Base-by-base conservation (phyloP, 768 basidiomycete species). In the Leccinum subtestaceum region DNA sequence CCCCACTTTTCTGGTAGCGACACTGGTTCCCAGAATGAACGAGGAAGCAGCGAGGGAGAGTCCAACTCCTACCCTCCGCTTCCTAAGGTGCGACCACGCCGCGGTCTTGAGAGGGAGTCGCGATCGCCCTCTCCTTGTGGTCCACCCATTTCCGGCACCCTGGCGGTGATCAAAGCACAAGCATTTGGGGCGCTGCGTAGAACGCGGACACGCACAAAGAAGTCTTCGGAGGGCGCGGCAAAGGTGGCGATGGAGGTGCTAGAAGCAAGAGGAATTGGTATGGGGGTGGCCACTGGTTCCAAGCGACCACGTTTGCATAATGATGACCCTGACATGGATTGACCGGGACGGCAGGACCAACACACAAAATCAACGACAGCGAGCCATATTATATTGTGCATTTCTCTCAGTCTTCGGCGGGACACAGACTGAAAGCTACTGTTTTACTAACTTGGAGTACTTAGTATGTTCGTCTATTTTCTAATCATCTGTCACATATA, bases 141-240 rank as follows among this genome's bases (percentile, higher is more conserved):
- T 55, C 76, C 80, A 59, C 77, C 77, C 27, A 78, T 91, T 68
- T 91, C 88, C 52, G 88, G 89, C 25, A 93, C 92, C 31, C 82
- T 94, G 50, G 91, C 92, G 55, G 91, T 93, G 58, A 92, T 94
- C 76, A 94, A 93, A 76, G 91, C 91, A 46, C 91, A 93, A 70
- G 87, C 92, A 40, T 94, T 93, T 70, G 92, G 91, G 32, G 89
- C 89, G 19, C 77, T 92, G 63, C 87, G 91, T 53, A 81, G 91
- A 72, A 88, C 91, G 56, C 84, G 91, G 59, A 80, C 87, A 46
- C 81, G 88, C 60, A 81, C 83, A 53, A 93, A 88, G 78, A 87
- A 84, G 72, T 76, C 84, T 38, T 82, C 88, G 46, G 91, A 91
- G 62, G 85, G 76, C 43, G 84, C 88, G 32, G 87, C 85, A 61